phyloP scores from a whole-genome alignment of 768 basidiomycete species.

The Trametes cingulata region DNA sequence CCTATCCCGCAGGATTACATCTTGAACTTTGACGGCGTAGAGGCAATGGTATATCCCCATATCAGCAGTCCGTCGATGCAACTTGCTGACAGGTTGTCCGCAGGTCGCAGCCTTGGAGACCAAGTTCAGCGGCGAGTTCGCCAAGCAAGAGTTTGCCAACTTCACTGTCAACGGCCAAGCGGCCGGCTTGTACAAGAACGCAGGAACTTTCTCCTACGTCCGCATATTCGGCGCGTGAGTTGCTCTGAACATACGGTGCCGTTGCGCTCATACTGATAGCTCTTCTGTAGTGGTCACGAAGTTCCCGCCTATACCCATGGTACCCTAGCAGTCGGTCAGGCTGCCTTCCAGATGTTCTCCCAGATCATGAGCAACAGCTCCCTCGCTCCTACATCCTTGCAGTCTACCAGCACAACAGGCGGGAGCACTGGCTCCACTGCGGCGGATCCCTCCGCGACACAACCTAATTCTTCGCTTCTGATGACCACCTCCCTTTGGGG shows the following conservation, averaged over 20 bases:
- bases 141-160: constrained; percentile 44
- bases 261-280: background rate
- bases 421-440: background rate
- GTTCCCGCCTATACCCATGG: constrained; percentile 33
- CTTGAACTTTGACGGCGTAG: constrained; percentile 55
- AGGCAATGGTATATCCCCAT: constrained; percentile 47
- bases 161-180: constrained; percentile 52
- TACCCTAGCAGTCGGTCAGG: constrained; percentile 24
- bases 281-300: constrained; percentile 28
- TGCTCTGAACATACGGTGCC: background rate
- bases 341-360: constrained; percentile 35
- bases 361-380: constrained; percentile 32
- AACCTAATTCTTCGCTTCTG: constrained; percentile 9
- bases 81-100: background rate
- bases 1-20: constrained; percentile 44
- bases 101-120: constrained; percentile 52
- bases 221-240: constrained; percentile 43
- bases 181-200: constrained; percentile 59
- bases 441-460: background rate
- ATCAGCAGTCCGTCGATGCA: background rate
- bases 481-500: constrained; percentile 3
- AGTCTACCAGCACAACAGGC: background rate
- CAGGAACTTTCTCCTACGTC: constrained; percentile 57
- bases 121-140: constrained; percentile 43
- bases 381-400: constrained; percentile 22